Conservation (phyloP, 2,329 filamentous ascomycete species). For the Coniosporium tulheliwenetii region DNA sequence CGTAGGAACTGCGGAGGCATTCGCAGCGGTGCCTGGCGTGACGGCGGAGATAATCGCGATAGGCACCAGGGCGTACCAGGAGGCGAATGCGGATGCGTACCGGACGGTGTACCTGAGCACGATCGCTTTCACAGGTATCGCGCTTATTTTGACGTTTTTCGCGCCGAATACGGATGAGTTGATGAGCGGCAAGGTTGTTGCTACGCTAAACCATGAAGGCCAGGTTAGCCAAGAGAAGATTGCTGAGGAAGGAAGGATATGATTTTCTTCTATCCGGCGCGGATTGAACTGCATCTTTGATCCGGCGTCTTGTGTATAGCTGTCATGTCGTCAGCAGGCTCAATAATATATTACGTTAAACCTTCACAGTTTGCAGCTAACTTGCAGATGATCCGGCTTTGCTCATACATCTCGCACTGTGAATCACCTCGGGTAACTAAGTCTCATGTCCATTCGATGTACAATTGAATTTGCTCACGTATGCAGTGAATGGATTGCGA, state of each 20-base stretch:
- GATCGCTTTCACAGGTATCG: conserved; percentile 4
- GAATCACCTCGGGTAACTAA: too few species aligned
- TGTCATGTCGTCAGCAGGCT: too few species aligned
- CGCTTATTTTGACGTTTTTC: conserved; percentile 1
- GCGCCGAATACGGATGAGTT: conserved; percentile 5
- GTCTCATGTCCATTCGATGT: too few species aligned
- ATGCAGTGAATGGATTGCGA: too few species aligned
- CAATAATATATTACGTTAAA: too few species aligned
- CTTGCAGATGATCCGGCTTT: too few species aligned
- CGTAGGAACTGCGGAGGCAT: conserved; percentile 7
- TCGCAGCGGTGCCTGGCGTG: conserved; percentile 15
- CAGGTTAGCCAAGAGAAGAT: background rate
- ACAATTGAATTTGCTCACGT: too few species aligned
- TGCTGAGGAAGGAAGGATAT: background rate
- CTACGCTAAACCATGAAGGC: conserved; percentile 5
- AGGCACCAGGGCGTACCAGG: conserved; percentile 15
- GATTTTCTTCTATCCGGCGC: too few species aligned
- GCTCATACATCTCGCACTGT: too few species aligned
- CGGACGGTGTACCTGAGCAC: conserved; percentile 19
- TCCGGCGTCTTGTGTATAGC: too few species aligned
- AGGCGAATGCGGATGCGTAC: conserved; percentile 23
- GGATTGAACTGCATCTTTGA: too few species aligned
- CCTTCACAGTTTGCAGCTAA: too few species aligned
- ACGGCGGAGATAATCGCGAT: conserved; percentile 16
- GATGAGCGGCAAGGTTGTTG: conserved; percentile 7